Percentiles rank a stretch among this genome's conserved stretches.
These are phyloP conservation scores for Penicillium sp. DNA, from an alignment of 2,329 filamentous ascomycete species.

Conservation along the genomic window DNA sequence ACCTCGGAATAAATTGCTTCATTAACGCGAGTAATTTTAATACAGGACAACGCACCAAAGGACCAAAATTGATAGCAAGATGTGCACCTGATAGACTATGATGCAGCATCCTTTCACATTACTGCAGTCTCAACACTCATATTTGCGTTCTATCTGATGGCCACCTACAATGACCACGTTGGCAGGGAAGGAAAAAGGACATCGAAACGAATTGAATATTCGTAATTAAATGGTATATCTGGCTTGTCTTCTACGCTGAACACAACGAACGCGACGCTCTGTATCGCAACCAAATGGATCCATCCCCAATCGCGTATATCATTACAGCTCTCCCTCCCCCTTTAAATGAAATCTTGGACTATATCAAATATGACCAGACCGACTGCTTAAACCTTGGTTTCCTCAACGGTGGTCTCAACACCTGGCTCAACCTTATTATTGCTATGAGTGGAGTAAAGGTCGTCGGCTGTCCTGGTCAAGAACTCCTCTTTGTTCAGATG, in stretches of 20 bases:
- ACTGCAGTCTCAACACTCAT: too few species aligned
- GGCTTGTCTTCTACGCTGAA: neutral
- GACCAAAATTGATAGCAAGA: too few species aligned
- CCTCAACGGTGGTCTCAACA: neutral
- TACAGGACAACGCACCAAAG: too few species aligned
- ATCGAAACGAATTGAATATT: neutral
- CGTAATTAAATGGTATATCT: neutral
- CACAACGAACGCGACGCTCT: neutral
- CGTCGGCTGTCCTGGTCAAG: constrained; percentile 24
- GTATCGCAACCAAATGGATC: neutral
- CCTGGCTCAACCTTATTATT: neutral
- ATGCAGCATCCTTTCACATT: too few species aligned
- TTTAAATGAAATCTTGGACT: neutral
- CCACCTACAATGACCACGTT: too few species aligned
- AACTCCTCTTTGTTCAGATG: constrained; percentile 49
- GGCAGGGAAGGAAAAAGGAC: neutral
- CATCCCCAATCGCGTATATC: neutral
- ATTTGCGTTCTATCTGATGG: too few species aligned
- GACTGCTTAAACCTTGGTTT: constrained; percentile 5
- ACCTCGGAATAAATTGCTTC: too few species aligned
- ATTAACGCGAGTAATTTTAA: neutral
- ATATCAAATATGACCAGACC: neutral
- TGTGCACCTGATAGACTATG: too few species aligned
- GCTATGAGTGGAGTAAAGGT: neutral
- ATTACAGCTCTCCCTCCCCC: neutral